Conservation (phyloP, 306 rosid genomes). For the Lathyrus tuberosus region DNA sequence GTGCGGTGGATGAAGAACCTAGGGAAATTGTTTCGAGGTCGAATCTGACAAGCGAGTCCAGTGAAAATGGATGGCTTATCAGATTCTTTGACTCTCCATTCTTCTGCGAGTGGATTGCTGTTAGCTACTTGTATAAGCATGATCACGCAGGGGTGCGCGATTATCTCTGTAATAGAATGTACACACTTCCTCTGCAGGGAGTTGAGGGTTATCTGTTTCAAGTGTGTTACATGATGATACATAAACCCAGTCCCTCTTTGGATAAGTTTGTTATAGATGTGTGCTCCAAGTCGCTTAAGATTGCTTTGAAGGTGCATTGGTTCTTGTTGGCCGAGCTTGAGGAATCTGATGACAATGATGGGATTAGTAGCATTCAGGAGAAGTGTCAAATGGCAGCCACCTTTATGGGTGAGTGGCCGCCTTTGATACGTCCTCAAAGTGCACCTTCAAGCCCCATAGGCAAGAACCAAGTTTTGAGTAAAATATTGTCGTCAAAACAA, state of each 20-base stretch:
- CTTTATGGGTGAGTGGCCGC: constrained; percentile 87
- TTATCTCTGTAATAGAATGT: constrained; percentile 94
- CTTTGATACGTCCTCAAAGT: constrained; percentile 58
- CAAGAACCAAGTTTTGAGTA: constrained; percentile 78
- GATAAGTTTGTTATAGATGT: constrained; percentile 95
- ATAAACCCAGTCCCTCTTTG: constrained; percentile 91
- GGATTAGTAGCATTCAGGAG: constrained; percentile 85
- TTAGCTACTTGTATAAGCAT: constrained; percentile 94
- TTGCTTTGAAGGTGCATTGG: constrained; percentile 96
- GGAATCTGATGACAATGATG: constrained; percentile 90
- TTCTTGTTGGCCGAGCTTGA: constrained; percentile 88
- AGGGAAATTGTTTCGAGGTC: constrained; percentile 75
- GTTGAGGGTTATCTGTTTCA: constrained; percentile 95
- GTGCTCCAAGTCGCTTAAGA: constrained; percentile 87
- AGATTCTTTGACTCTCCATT: constrained; percentile 95
- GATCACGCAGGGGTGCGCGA: constrained; percentile 93
- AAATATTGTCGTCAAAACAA: constrained; percentile 75
- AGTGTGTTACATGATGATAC: constrained; percentile 94
- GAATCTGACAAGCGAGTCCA: constrained; percentile 58
- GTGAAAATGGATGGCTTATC: constrained; percentile 99
- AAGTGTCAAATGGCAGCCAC: constrained; percentile 91
- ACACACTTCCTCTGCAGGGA: constrained; percentile 89
- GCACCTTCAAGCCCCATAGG: constrained; percentile 56
- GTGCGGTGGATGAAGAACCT: constrained; percentile 66
- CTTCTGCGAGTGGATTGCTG: constrained; percentile 99